phyloP scores from a whole-genome alignment of 345 rosid species.

The Aquilaria yunnanensis region DNA sequence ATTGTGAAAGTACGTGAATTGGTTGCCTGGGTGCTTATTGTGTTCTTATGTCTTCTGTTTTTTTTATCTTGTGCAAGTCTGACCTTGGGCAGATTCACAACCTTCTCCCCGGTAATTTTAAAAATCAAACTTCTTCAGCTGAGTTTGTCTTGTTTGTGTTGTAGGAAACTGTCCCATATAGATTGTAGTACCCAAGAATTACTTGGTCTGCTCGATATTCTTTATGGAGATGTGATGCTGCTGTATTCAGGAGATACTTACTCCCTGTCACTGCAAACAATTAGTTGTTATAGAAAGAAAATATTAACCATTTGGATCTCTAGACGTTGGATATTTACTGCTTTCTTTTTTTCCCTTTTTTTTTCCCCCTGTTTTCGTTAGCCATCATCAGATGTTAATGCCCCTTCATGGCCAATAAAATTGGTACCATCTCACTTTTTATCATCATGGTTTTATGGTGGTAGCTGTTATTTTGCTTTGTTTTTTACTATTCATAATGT shows the following conservation, averaged over 20 bases:
- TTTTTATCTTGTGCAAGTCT: constrained; percentile 40
- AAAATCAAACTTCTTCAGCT: background rate
- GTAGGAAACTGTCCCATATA: background rate
- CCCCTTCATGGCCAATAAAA: no score
- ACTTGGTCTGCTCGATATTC: background rate
- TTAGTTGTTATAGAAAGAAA: background rate
- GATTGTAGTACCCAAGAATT: background rate
- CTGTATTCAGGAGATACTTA: no score
- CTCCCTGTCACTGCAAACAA: background rate
- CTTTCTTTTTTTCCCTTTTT: background rate
- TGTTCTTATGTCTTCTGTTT: constrained; percentile 14
- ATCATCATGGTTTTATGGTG: no score
- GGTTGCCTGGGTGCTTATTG: constrained; percentile 14
- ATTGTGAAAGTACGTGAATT: background rate
- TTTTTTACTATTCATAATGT: background rate
- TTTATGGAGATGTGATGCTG: background rate
- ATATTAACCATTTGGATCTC: background rate
- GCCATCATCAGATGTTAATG: no score
- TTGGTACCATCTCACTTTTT: no score
- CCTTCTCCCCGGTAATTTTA: constrained; percentile 71
- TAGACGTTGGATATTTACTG: background rate
- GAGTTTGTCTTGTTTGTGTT: background rate
- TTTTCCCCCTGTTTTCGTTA: background rate
- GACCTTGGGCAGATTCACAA: constrained; percentile 74
- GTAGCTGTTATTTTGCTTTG: background rate